These are phyloP conservation scores for Vicia villosa DNA, from an alignment of 306 rosid genomes.

Conservation along the genomic window DNA sequence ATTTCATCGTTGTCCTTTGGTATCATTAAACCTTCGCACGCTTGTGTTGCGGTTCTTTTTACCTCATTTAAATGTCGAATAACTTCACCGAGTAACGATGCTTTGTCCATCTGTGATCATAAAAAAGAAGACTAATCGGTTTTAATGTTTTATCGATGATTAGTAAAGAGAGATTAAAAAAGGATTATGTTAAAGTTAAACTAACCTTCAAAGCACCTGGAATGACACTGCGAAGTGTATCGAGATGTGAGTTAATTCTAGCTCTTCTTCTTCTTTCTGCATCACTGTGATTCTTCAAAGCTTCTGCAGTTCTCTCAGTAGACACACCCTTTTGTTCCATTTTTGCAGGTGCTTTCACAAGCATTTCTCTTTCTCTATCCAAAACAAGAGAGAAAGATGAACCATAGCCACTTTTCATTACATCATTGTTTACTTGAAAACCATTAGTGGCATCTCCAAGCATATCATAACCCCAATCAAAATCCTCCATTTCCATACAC, in stretches of 20 bases:
- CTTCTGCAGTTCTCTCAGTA: slow-evolving; percentile 59
- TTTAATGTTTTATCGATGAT: background rate
- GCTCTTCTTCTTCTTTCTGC: slow-evolving; percentile 78
- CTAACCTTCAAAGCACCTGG: slow-evolving; percentile 75
- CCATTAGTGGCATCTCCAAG: slow-evolving; percentile 36
- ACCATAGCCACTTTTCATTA: slow-evolving; percentile 47
- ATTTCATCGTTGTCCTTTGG: slow-evolving; percentile 70
- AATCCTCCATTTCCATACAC: slow-evolving; percentile 54
- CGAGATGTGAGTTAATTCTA: slow-evolving; percentile 67
- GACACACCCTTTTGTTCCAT: slow-evolving; percentile 45
- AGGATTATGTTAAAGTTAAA: background rate
- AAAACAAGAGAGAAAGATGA: slow-evolving; percentile 62
- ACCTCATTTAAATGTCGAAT: slow-evolving; percentile 61
- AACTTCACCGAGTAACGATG: slow-evolving; percentile 69
- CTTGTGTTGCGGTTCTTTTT: slow-evolving; percentile 57
- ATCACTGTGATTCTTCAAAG: slow-evolving; percentile 72
- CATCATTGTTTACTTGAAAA: slow-evolving; percentile 38
- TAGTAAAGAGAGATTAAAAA: background rate
- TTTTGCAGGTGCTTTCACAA: slow-evolving; percentile 59
- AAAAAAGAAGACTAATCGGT: background rate
- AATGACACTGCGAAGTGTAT: slow-evolving; percentile 55
- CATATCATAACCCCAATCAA: slow-evolving; percentile 45
- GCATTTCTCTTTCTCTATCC: slow-evolving; percentile 62
- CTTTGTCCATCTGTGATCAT: slow-evolving; percentile 72
- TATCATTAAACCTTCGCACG: slow-evolving; percentile 54